Evolutionary conservation across 208 protist genomes (phyloP).

Genomic region (Trichomonas vaginalis): DNA sequence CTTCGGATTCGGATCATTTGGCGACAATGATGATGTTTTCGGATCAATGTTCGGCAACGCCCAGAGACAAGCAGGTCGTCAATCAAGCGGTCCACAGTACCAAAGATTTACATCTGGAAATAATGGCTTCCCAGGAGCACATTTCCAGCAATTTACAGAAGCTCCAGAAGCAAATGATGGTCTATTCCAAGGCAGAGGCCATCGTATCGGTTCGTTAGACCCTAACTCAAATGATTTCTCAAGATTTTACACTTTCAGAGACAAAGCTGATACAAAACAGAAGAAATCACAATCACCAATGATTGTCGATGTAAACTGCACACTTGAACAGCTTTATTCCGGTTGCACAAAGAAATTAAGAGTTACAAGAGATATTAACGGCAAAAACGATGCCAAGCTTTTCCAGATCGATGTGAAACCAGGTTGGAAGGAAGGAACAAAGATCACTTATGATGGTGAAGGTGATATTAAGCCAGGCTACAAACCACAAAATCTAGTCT

Average conservation of each 20-base stretch:
- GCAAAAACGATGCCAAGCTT: background rate
- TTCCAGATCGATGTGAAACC: background rate
- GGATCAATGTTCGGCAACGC: background rate
- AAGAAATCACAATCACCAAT: background rate
- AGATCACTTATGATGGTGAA: constrained; percentile 21
- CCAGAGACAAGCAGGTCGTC: background rate
- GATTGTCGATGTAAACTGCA: background rate
- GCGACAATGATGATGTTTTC: background rate
- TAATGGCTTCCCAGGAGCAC: background rate
- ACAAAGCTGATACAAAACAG: background rate
- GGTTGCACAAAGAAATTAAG: background rate
- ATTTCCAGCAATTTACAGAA: background rate
- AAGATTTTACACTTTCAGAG: background rate
- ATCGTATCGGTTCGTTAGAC: background rate
- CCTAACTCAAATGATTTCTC: background rate
- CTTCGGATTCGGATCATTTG: background rate
- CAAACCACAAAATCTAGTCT: constrained; percentile 6
- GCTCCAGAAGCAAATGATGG: background rate
- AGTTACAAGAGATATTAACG: background rate
- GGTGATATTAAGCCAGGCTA: constrained; percentile 13
- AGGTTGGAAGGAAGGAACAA: constrained; percentile 23
- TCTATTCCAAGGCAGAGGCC: background rate
- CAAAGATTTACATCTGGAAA: background rate
- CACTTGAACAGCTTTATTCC: background rate
- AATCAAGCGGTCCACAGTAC: background rate